A percentile compares a stretch with the other conserved stretches of the same genome.
phyloP scores from a whole-genome alignment of 116 monocot species.

The Phalaenopsis hybrid region DNA sequence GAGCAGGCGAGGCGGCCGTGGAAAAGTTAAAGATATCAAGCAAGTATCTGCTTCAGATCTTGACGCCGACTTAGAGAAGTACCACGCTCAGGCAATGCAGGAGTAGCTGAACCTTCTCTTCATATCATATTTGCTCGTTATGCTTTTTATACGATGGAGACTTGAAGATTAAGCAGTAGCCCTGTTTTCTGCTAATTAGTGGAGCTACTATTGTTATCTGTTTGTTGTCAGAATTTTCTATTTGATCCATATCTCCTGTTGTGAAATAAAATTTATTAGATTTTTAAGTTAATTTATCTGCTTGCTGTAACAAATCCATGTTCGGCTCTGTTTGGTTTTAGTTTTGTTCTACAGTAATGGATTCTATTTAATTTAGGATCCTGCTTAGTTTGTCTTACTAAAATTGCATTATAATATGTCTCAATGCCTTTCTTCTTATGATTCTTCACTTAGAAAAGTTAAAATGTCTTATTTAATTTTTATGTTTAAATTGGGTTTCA shows the following conservation, averaged over 20 bases:
- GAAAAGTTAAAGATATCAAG: constrained; percentile 20
- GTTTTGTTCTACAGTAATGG: background rate
- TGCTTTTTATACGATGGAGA: background rate
- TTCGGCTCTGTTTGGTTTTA: background rate
- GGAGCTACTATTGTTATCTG: background rate
- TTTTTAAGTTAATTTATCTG: background rate
- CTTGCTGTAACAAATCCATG: background rate
- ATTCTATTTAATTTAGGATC: too few species aligned
- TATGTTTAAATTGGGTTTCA: too few species aligned
- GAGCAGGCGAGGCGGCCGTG: constrained; percentile 15
- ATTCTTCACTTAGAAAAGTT: too few species aligned
- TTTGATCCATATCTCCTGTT: background rate
- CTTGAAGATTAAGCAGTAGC: background rate
- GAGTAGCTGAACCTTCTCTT: constrained; percentile 23
- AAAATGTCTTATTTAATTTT: too few species aligned
- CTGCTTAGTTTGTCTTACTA: too few species aligned
- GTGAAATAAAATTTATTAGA: background rate
- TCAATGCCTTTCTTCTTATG: too few species aligned
- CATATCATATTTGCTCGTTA: background rate
- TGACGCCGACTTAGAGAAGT: constrained; percentile 71
- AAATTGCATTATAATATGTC: too few species aligned
- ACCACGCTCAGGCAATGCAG: constrained; percentile 55
- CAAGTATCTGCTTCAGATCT: constrained; percentile 44
- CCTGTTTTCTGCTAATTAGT: background rate
- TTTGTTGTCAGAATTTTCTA: background rate